Evolutionary conservation across 495 filamentous ascomycete species (phyloP), one percentile per base, ranked within the genome.

Genomic region (Xylaria longipes): DNA sequence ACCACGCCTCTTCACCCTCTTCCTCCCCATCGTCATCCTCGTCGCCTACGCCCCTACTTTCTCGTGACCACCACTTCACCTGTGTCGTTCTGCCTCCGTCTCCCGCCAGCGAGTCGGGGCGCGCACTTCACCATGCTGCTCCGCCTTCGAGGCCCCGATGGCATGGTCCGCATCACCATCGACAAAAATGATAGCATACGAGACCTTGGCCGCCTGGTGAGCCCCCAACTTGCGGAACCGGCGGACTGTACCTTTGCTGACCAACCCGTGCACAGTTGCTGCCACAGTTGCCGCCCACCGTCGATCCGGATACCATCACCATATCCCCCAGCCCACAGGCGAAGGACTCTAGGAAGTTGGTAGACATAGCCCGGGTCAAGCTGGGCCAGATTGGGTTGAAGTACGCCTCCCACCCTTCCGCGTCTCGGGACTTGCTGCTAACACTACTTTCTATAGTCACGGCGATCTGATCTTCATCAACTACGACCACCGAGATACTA

Each of bases 401-500:
- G 93, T 93, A 83, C 78, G 85, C 76, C 17, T 3, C 62, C 35
- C 45, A 66, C 37, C 60, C 29, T 9, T 45, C 3, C 52, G 33
- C 31, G 33, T 54, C 31, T 25, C 8, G 1, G 20, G 12, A 37
- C 14, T 27, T n/a, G 61, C 17, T 56, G 60, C 69, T 68, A 37
- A 72, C 25, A 68, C 52, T 71, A 56, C 62, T 75, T 35, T 41
- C 58, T 64, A 67, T 67, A 98, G 94, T 64, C 93, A 99, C 80
- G 96, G 96, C 48, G 94, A 97, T 74, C 89, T 97, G 73, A 87
- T 99, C 37, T 99, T 91, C 80, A 78, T 98, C 70, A 91, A 87
- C 69, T 99, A 97, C 81, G 80, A 87, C 75, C 86, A 91, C 69
- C 74, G 77, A 35, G 71, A 78, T 70, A 50, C 71, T 46, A 12